Evolutionary conservation across 139 green algal genomes (phyloP).

Genomic region (Coelastrella sp.): DNA sequence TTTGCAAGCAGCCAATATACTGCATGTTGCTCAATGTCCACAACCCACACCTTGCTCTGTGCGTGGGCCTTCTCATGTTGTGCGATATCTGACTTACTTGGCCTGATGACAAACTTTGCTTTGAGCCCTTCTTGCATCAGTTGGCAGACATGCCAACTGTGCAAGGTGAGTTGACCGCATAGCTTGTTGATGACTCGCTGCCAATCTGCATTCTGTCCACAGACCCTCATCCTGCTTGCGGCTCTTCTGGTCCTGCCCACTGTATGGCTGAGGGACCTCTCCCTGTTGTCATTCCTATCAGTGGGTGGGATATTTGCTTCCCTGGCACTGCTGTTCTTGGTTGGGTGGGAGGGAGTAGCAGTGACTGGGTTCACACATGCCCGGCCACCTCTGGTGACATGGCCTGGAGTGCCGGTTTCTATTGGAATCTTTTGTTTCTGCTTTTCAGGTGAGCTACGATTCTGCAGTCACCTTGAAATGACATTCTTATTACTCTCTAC

Average conservation of each 20-base stretch:
- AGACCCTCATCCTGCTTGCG: constrained; percentile 44
- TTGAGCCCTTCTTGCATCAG: too few species aligned
- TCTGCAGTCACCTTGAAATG: not conserved
- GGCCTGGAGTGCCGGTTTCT: constrained; percentile 47
- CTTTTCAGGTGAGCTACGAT: constrained; percentile 38
- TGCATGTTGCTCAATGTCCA: too few species aligned
- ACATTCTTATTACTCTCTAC: too few species aligned
- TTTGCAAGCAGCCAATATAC: too few species aligned
- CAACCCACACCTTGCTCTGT: too few species aligned
- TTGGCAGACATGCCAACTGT: not conserved
- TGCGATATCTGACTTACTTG: too few species aligned
- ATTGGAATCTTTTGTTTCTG: constrained; percentile 59
- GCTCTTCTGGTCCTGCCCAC: constrained; percentile 55
- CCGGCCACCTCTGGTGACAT: constrained; percentile 13
- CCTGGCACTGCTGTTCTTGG: constrained; percentile 28
- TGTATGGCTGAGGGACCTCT: constrained; percentile 59
- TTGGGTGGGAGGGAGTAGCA: constrained; percentile 12
- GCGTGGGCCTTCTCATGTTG: too few species aligned
- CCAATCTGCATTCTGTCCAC: not conserved
- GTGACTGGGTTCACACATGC: not conserved
- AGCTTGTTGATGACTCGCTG: too few species aligned
- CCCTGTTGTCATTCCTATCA: constrained; percentile 55
- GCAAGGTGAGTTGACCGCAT: too few species aligned
- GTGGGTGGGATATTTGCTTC: constrained; percentile 51
- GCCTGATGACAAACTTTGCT: too few species aligned